A percentile compares a stretch with the other conserved stretches of the same genome.
These are phyloP conservation scores for Ceratocystiopsis brevicomis DNA, from an alignment of 2,329 filamentous ascomycete genomes.

Conservation along the genomic window DNA sequence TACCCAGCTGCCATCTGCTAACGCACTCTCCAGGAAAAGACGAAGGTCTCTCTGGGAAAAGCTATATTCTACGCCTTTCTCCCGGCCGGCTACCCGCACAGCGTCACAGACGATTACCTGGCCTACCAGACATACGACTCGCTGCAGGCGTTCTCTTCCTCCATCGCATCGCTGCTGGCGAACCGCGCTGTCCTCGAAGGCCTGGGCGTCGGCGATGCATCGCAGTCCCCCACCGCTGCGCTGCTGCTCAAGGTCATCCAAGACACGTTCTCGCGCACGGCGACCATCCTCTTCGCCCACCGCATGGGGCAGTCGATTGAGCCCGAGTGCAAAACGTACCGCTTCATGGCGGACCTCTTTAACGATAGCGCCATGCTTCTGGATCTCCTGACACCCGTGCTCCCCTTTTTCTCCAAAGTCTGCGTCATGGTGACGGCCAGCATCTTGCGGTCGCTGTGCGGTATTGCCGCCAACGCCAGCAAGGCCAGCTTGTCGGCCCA, in stretches of 20 bases:
- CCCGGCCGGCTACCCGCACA: conserved; percentile 73
- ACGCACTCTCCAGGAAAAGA: conserved; percentile 14
- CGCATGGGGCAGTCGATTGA: conserved; percentile 65
- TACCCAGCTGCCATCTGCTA: no score
- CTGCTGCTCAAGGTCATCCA: conserved; percentile 69
- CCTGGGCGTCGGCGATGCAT: conserved; percentile 67
- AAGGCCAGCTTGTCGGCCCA: conserved; percentile 86
- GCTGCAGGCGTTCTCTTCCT: conserved; percentile 67
- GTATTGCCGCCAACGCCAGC: conserved; percentile 72
- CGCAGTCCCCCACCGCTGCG: conserved; percentile 60
- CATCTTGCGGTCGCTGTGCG: conserved; percentile 48
- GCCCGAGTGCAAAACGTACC: conserved; percentile 79
- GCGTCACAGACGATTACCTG: conserved; percentile 69
- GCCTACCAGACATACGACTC: conserved; percentile 56
- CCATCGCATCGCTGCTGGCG: conserved; percentile 61
- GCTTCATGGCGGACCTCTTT: conserved; percentile 71
- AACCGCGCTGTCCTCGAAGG: conserved; percentile 63
- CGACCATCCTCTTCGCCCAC: conserved; percentile 75
- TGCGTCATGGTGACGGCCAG: conserved; percentile 30
- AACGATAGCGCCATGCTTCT: conserved; percentile 75
- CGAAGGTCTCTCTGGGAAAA: conserved; percentile 18
- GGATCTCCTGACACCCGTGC: conserved; percentile 61
- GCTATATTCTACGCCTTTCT: conserved; percentile 52
- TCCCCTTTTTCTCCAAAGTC: conserved; percentile 36
- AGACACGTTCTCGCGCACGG: conserved; percentile 60